These are phyloP conservation scores for Pestalotiopsis sp. DNA, from an alignment of 2,329 filamentous ascomycete genomes.

Conservation along the genomic window DNA sequence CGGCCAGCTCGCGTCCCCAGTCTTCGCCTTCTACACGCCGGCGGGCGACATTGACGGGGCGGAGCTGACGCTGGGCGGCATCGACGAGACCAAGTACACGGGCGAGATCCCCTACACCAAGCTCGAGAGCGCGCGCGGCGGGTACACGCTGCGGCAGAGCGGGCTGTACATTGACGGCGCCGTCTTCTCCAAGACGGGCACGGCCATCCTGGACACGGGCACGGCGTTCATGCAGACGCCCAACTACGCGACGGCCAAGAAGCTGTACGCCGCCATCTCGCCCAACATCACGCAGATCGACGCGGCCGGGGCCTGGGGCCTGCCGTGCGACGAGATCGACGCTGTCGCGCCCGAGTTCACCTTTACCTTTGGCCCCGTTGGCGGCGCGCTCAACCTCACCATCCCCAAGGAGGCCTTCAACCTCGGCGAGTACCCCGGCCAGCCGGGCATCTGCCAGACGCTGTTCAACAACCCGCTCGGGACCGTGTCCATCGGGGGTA, in stretches of 20 bases:
- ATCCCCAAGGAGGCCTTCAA: constrained; percentile 31
- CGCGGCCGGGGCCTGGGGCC: constrained; percentile 32
- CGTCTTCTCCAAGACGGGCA: constrained; percentile 17
- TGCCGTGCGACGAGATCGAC: constrained; percentile 29
- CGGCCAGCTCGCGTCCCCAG: constrained; percentile 23
- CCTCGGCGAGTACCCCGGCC: constrained; percentile 30
- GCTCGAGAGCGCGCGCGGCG: constrained; percentile 21
- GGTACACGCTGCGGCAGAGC: constrained; percentile 20
- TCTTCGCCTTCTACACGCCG: constrained; percentile 30
- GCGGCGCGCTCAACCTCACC: constrained; percentile 25
- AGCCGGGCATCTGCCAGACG: constrained; percentile 30
- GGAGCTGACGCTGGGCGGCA: constrained; percentile 33
- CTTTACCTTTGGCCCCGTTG: constrained; percentile 27
- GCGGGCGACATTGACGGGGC: constrained; percentile 20
- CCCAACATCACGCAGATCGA: constrained; percentile 30
- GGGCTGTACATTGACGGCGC: constrained; percentile 25
- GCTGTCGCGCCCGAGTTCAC: constrained; percentile 26
- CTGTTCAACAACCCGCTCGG: constrained; percentile 26
- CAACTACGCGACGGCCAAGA: constrained; percentile 25
- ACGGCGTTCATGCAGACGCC: constrained; percentile 31
- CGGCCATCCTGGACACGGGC: constrained; percentile 31
- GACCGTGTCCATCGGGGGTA: constrained; percentile 16
- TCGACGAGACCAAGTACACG: constrained; percentile 28
- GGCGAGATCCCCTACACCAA: constrained; percentile 25
- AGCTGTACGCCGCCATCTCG: constrained; percentile 32